Percentiles rank a stretch among this genome's conserved stretches.
These are phyloP conservation scores for Phialophora verrucosa DNA, from an alignment of 2,329 filamentous ascomycete genomes.

Conservation along the genomic window DNA sequence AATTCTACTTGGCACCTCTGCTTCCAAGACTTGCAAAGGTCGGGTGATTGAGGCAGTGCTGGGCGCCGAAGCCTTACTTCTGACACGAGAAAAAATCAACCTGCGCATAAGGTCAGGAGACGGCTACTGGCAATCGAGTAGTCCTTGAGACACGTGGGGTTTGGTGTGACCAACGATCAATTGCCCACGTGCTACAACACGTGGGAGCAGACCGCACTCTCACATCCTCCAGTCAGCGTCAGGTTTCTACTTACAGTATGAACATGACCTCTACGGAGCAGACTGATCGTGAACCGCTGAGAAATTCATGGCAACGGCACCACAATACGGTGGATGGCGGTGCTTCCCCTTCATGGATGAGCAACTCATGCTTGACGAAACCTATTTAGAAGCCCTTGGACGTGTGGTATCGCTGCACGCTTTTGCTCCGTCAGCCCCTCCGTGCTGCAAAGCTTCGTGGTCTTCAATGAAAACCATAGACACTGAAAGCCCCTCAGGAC, in stretches of 20 bases:
- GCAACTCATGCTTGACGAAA: background rate
- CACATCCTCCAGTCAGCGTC: background rate
- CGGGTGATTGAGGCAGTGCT: constrained; percentile 15
- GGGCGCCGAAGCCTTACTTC: background rate
- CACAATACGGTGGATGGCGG: background rate
- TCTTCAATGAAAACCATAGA: background rate
- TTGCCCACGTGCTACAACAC: background rate
- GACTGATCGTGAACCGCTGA: background rate
- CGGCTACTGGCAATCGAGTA: background rate
- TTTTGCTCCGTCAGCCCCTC: background rate
- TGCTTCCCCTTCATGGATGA: background rate
- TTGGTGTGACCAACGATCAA: background rate
- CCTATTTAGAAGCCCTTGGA: background rate
- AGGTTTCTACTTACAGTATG: background rate
- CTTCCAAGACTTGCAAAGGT: constrained; percentile 17
- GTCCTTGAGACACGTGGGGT: background rate
- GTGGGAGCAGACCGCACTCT: background rate
- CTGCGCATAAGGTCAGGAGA: background rate
- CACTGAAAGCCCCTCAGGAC: background rate
- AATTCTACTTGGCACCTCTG: constrained; percentile 5
- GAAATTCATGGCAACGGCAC: background rate
- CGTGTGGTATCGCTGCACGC: background rate
- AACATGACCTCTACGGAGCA: background rate
- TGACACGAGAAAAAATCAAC: background rate
- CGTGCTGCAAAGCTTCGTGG: background rate